Percentiles rank a stretch among this genome's conserved stretches.
Conservation (phyloP, 495 filamentous ascomycete species). For the Penicillium fimorum region DNA sequence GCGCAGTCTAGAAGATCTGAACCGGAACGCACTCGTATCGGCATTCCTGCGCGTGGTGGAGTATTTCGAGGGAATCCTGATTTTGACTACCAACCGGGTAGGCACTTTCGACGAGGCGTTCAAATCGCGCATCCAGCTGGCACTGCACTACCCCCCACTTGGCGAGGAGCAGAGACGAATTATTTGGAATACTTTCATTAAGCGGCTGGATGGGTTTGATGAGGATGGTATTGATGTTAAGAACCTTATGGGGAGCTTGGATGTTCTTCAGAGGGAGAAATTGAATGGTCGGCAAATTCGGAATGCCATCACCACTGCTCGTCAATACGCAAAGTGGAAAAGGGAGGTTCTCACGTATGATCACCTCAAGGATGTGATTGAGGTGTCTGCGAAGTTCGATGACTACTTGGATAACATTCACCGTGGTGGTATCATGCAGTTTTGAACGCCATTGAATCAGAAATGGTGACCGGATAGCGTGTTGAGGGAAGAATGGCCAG, state of each 20-base stretch:
- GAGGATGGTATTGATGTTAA: slow-evolving; percentile 5
- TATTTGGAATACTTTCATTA: slow-evolving; percentile 43
- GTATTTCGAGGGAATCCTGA: slow-evolving; percentile 50
- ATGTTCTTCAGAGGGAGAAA: slow-evolving; percentile 21
- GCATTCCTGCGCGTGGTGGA: slow-evolving; percentile 58
- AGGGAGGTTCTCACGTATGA: slow-evolving; percentile 15
- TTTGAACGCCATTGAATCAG: neutral
- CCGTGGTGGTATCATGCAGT: neutral
- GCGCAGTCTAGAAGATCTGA: slow-evolving; percentile 37
- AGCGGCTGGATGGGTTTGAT: slow-evolving; percentile 12
- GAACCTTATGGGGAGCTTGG: slow-evolving; percentile 13
- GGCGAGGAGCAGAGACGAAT: slow-evolving; percentile 15
- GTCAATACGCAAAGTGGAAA: slow-evolving; percentile 21
- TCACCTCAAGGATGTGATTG: slow-evolving; percentile 23
- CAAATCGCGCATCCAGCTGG: slow-evolving; percentile 49
- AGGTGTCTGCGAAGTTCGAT: slow-evolving; percentile 17
- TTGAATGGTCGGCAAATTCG: slow-evolving; percentile 42
- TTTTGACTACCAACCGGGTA: slow-evolving; percentile 44
- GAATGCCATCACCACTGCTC: slow-evolving; percentile 26
- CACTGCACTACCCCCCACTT: slow-evolving; percentile 35
- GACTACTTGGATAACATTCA: slow-evolving; percentile 7
- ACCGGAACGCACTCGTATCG: slow-evolving; percentile 50
- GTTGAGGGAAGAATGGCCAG: neutral
- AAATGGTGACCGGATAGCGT: neutral
- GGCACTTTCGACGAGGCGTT: slow-evolving; percentile 51